Base-by-base conservation (phyloP, 2,329 filamentous ascomycete species). In the Hymenoscyphus linearis region DNA sequence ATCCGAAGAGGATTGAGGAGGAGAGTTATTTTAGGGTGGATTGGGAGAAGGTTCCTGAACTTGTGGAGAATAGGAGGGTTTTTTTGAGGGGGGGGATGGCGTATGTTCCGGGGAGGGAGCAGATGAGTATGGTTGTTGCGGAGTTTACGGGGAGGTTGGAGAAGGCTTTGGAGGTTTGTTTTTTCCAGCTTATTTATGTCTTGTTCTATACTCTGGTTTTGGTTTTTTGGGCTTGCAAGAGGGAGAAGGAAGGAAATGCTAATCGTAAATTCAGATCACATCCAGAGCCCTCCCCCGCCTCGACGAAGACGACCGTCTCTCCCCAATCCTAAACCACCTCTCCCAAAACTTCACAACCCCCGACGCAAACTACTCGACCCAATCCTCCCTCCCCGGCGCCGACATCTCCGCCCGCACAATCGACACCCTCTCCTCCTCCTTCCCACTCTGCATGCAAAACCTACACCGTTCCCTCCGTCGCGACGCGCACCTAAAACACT, bases 1-100 rank as follows among this genome's bases (percentile, higher is more conserved):
- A 59, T 52, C 64, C 64, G 55, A 78, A 76, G 66, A 78, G 74
- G 62, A 75, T 80, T 5, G 91, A 96, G 16, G 91, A 96, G 50
- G 91, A 95, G 69, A 86, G 80, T 27, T 99, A 91, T 88, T 96
- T 96, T 80, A 98, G 97, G 77, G 91, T 98, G 1, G 91, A 97
- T 70, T 99, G 93, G 92, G 89, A 92, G 73, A 85, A 87, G 36
- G 95, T 99, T 1, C 91, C 93, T 0, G 93, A 98, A 64, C 77
- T 99, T 40, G 87, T 99, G 0, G 93, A 97, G 75, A 77, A 83
- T 55, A 82, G 93, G 57, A 83, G 84, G 58, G 90, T 96, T 1
- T 86, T 95, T 60, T 66, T 98, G 66, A 88, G 82, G 68, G 85
- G 78, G 31, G 95, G 95, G 2, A 95, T 91, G 74, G 95, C 95